Evolutionary conservation across 116 monocot genomes (phyloP).

Genomic region (Thalassia testudinum): DNA sequence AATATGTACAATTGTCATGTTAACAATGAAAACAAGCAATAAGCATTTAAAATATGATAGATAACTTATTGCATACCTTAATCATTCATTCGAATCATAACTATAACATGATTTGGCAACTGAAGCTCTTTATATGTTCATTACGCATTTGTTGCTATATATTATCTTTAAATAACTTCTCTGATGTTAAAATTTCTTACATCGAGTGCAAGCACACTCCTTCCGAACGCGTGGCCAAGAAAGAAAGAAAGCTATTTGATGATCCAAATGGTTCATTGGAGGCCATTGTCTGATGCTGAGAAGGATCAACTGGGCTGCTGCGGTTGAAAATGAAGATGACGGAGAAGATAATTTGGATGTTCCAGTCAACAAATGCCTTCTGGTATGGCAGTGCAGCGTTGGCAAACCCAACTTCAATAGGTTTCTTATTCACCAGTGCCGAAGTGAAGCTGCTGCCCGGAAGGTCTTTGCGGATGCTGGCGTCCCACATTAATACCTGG

Average conservation of each 20-base stretch:
- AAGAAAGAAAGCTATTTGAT: slow-evolving; percentile 86
- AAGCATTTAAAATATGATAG: too few species aligned
- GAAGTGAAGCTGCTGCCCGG: slow-evolving; percentile 71
- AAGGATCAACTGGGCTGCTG: slow-evolving; percentile 73
- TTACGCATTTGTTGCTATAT: too few species aligned
- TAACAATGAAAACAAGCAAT: too few species aligned
- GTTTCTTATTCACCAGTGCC: slow-evolving; percentile 74
- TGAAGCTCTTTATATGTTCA: too few species aligned
- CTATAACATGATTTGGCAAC: too few species aligned
- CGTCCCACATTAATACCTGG: slow-evolving; percentile 86
- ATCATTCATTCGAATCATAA: too few species aligned
- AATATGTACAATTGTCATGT: too few species aligned
- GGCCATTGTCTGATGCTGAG: slow-evolving; percentile 75
- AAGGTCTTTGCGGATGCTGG: slow-evolving; percentile 82
- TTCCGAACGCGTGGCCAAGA: slow-evolving; percentile 81
- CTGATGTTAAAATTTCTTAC: too few species aligned
- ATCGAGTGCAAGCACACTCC: slow-evolving; percentile 85
- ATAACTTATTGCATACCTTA: too few species aligned
- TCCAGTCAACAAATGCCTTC: slow-evolving; percentile 38
- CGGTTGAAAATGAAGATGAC: slow-evolving; percentile 30
- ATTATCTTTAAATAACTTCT: too few species aligned
- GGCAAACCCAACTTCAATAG: slow-evolving; percentile 54
- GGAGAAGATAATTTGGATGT: slow-evolving; percentile 23
- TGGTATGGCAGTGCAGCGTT: slow-evolving; percentile 95
- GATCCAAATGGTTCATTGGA: slow-evolving; percentile 46